phyloP scores from a whole-genome alignment of 345 rosid genomes.

The Jatropha curcas region DNA sequence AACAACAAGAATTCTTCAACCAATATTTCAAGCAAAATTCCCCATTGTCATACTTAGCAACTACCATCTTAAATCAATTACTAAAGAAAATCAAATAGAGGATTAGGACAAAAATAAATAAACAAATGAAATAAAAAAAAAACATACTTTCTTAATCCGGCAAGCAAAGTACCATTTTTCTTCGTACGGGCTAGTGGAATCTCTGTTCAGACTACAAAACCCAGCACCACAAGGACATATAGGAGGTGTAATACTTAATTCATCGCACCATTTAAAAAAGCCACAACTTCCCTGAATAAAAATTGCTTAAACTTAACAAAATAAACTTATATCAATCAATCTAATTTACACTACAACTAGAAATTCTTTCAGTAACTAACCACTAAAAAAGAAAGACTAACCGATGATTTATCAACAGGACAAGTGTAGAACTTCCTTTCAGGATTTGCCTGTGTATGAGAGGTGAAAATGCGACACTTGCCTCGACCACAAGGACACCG shows the following conservation, averaged over 20 bases:
- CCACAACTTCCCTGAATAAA: background rate
- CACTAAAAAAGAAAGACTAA: background rate
- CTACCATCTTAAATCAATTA: too few species aligned
- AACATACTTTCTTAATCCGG: conserved; percentile 24
- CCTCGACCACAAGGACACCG: conserved; percentile 22
- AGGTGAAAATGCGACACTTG: conserved; percentile 3
- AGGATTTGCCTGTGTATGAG: background rate
- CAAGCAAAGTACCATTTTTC: conserved; percentile 28
- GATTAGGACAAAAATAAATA: too few species aligned
- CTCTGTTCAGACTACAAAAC: background rate
- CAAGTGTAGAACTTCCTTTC: conserved; percentile 19
- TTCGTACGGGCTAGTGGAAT: conserved; percentile 1
- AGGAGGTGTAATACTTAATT: background rate
- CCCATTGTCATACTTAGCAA: too few species aligned
- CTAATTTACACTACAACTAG: too few species aligned
- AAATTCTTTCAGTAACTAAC: too few species aligned
- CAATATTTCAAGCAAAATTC: too few species aligned
- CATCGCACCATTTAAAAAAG: conserved; percentile 22
- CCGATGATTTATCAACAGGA: background rate
- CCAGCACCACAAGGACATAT: conserved; percentile 32
- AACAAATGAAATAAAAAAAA: background rate
- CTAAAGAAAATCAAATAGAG: too few species aligned
- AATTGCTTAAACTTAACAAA: background rate
- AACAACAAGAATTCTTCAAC: too few species aligned
- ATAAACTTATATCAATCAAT: background rate